A percentile compares a stretch with the other conserved stretches of the same genome.
These are phyloP conservation scores for Clonostachys rosea DNA, from an alignment of 2,329 filamentous ascomycete species.

Conservation along the genomic window DNA sequence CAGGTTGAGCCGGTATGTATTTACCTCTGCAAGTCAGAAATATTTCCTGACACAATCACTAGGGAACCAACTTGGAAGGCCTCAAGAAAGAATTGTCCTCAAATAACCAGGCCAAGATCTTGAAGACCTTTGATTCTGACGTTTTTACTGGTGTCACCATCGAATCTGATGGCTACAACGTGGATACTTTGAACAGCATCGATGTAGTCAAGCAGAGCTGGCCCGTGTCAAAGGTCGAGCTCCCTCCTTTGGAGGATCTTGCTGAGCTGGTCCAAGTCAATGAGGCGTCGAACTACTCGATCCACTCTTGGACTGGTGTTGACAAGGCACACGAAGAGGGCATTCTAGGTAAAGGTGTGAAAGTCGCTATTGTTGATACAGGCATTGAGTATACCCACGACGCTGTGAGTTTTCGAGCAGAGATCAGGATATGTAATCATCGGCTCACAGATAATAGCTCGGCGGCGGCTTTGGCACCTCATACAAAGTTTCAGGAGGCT, in stretches of 20 bases:
- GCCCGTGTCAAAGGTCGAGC: conserved; percentile 3
- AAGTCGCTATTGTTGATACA: conserved; percentile 15
- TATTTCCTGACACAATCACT: neutral
- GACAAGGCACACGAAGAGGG: conserved; percentile 12
- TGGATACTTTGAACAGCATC: conserved; percentile 7
- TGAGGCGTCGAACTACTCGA: neutral
- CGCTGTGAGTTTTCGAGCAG: conserved; percentile 1
- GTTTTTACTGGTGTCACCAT: conserved; percentile 5
- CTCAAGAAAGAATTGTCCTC: neutral
- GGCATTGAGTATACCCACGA: conserved; percentile 15
- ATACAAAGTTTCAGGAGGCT: conserved; percentile 15
- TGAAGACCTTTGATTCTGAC: conserved; percentile 2
- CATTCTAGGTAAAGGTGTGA: conserved; percentile 12
- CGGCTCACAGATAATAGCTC: conserved; percentile 6
- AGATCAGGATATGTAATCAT: neutral
- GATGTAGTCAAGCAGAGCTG: conserved; percentile 6
- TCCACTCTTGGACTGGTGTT: conserved; percentile 15
- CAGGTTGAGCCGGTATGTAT: neutral
- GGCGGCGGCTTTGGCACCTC: conserved; percentile 14
- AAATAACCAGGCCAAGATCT: neutral
- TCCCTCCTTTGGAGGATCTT: neutral
- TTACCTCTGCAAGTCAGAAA: neutral
- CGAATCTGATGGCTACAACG: conserved; percentile 8
- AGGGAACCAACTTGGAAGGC: neutral
- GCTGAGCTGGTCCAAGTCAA: neutral